Evolutionary conservation across 495 filamentous ascomycete genomes (phyloP), one percentile per base, ranked within the genome.

Genomic region (Aspergillus heteromorphus): DNA sequence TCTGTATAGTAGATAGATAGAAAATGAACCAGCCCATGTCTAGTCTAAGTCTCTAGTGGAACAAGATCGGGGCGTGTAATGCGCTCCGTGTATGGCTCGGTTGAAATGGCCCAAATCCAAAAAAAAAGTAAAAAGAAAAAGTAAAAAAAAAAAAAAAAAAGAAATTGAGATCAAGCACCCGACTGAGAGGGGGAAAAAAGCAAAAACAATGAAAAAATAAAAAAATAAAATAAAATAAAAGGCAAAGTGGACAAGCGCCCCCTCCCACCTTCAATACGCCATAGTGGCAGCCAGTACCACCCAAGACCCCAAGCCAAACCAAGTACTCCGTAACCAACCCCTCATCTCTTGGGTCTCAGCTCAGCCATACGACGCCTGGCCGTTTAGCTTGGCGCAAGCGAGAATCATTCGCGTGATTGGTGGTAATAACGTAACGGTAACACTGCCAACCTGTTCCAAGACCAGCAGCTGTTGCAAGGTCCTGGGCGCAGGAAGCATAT

Each of bases 381-480:
- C 43, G 21, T 29, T 47, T 7, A 17, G 13, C 43, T 42, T 57
- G 10, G 34, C 45, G 41, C 52, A 56, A 2, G 58, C 54, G 25
- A 61, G 41, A 13, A 61, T 51, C 41, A 61, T 48, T 10, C 58
- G 45, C 10, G 54, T 61, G 13, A 61, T 49, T 18, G 58, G 54
- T 21, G 51, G 20, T 25, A 61, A 42, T 10, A 45, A 19, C 6
- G 45, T 48, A 13, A 57, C 25, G 31, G 50, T 51, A 30, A 51
- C 21, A 11, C 29, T 48, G 7, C 51, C 51, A 2, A 27, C 48
- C 23, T 54, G 34, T 11, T 54, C 58, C 8, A 36, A 34, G 9
- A 43, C 4, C 18, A 57, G 8, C 48, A 56, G 6, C 47, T 53
- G 18, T 34, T 53, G 45, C 45, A 60, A 18, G 14, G 58, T 60